These are phyloP conservation scores for Ogataea populi-albae DNA, from an alignment of 805 yeast species.

Conservation along the genomic window DNA sequence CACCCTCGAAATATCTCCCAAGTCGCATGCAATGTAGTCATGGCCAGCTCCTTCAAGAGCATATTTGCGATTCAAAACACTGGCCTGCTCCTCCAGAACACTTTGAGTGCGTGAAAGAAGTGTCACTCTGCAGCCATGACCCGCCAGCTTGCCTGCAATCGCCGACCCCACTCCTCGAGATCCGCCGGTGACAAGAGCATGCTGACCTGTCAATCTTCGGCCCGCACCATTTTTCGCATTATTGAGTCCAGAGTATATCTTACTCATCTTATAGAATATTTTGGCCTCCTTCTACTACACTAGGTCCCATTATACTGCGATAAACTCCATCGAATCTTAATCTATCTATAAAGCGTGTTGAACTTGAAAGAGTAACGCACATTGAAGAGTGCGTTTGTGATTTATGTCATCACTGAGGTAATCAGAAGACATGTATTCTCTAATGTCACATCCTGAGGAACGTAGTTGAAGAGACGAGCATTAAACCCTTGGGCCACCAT, in stretches of 20 bases:
- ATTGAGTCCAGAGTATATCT: no score
- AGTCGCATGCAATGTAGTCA: slow-evolving; percentile 34
- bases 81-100: slow-evolving; percentile 31
- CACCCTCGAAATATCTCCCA: slow-evolving; percentile 19
- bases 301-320: no score
- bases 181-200: slow-evolving; percentile 64
- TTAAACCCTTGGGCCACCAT: slow-evolving; percentile 39
- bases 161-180: slow-evolving; percentile 64
- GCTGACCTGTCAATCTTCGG: slow-evolving; percentile 17
- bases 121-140: slow-evolving; percentile 49
- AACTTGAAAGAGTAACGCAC: no score
- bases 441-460: slow-evolving; percentile 52
- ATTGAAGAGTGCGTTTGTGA: no score
- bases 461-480: slow-evolving; percentile 58
- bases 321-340: no score
- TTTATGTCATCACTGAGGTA: no score
- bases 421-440: slow-evolving; percentile 51
- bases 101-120: slow-evolving; percentile 48
- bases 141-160: slow-evolving; percentile 50
- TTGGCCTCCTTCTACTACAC: no score
- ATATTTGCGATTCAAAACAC: slow-evolving; percentile 14
- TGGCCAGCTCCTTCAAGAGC: slow-evolving; percentile 27
- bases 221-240: background rate
- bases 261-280: no score
- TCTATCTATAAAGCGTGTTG: no score